phyloP scores from a whole-genome alignment of 768 basidiomycete genomes.

The Serendipita sp. region DNA sequence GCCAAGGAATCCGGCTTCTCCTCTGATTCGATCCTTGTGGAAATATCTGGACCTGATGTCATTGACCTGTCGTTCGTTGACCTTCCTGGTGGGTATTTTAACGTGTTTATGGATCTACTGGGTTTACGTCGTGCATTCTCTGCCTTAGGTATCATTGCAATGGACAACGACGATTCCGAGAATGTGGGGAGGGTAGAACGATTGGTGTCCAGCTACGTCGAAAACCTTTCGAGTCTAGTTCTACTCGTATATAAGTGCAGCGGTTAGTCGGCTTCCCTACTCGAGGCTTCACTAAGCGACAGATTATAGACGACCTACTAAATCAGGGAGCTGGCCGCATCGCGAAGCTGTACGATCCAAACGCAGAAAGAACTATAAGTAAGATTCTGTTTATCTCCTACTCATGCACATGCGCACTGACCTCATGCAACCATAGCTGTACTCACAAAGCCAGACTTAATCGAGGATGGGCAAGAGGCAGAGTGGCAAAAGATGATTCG shows the following conservation, averaged over 20 bases:
- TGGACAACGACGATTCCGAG: neutral
- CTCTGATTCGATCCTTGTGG: neutral
- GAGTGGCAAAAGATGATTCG: neutral
- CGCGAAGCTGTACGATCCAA: neutral
- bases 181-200: neutral
- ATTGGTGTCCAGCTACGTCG: neutral
- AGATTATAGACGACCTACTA: neutral
- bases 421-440: neutral
- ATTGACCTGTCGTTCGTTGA: constrained; percentile 2
- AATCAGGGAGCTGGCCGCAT: neutral
- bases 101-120: neutral
- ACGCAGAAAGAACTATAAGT: neutral
- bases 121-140: neutral
- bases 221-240: neutral
- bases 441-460: neutral
- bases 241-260: too few species aligned
- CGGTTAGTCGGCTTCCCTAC: too few species aligned
- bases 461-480: neutral
- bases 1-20: neutral
- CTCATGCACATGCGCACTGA: neutral
- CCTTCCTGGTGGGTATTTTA: neutral
- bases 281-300: neutral
- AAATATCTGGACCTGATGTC: neutral
- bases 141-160: neutral
- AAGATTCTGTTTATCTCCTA: neutral